phyloP scores from a whole-genome alignment of 1,284 basidiomycete species.

The Ustilago cynodontis region DNA sequence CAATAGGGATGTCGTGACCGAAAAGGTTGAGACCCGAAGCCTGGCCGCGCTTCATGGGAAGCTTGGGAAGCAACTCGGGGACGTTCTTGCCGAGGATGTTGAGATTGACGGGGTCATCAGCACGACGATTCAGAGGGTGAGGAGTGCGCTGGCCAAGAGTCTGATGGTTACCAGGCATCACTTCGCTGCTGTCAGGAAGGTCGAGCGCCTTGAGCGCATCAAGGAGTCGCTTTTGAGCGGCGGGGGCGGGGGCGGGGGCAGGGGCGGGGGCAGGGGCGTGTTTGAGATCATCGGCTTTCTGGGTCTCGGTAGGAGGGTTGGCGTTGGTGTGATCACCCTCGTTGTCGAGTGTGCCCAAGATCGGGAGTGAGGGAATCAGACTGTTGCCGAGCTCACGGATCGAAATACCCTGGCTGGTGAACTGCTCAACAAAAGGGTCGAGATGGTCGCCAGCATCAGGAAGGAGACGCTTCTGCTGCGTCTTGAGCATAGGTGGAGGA shows the following conservation, averaged over 20 bases:
- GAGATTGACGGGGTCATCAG: slow-evolving; percentile 17
- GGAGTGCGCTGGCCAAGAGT: slow-evolving; percentile 4
- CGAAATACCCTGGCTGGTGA: slow-evolving; percentile 33
- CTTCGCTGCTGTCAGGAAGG: slow-evolving; percentile 14
- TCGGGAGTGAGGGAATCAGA: slow-evolving; percentile 28
- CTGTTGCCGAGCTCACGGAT: slow-evolving; percentile 28
- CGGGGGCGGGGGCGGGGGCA: no score
- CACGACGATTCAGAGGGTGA: slow-evolving; percentile 41
- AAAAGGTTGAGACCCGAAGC: slow-evolving; percentile 31
- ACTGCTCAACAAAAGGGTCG: slow-evolving; percentile 24
- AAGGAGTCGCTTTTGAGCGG: slow-evolving; percentile 26
- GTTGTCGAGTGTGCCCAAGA: slow-evolving; percentile 43
- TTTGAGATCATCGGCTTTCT: no score
- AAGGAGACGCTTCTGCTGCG: slow-evolving; percentile 29
- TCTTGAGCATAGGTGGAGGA: slow-evolving; percentile 27
- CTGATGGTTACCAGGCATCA: slow-evolving; percentile 11
- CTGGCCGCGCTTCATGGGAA: slow-evolving; percentile 17
- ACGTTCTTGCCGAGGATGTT: slow-evolving; percentile 18
- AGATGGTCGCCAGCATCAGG: slow-evolving; percentile 6
- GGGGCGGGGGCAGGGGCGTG: no score
- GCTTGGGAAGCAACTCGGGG: slow-evolving; percentile 7
- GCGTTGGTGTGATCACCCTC: slow-evolving; percentile 44
- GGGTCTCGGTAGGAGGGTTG: slow-evolving; percentile 9
- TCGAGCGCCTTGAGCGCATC: slow-evolving; percentile 26
- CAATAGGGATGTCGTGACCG: slow-evolving; percentile 23